These are phyloP conservation scores for Aureobasidium sp. DNA, from an alignment of 2,329 filamentous ascomycete species.

Conservation along the genomic window DNA sequence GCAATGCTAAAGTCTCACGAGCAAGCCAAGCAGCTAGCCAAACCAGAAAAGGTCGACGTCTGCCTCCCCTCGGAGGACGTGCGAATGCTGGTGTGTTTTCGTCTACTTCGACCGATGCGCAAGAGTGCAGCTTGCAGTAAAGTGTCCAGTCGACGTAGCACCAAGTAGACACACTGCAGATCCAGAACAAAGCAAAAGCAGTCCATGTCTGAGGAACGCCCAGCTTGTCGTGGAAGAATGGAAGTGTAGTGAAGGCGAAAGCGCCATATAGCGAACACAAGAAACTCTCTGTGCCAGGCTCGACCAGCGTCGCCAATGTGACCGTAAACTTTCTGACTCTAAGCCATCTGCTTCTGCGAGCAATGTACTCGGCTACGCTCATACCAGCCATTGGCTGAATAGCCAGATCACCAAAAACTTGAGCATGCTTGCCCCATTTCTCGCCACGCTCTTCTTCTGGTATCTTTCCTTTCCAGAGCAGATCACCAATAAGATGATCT, in stretches of 20 bases:
- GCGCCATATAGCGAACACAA: constrained; percentile 75
- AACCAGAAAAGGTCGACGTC: constrained; percentile 52
- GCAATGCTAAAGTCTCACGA: constrained; percentile 72
- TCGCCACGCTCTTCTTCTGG: constrained; percentile 29
- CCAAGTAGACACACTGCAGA: constrained; percentile 61
- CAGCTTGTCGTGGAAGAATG: constrained; percentile 50
- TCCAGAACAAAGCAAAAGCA: constrained; percentile 60
- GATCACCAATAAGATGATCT: constrained; percentile 89
- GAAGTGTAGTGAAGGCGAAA: constrained; percentile 68
- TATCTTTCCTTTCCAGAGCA: constrained; percentile 69
- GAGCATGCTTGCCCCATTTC: constrained; percentile 66
- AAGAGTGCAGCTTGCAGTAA: constrained; percentile 68
- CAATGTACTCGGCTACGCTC: constrained; percentile 68
- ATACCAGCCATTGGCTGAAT: constrained; percentile 85
- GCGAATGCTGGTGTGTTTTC: constrained; percentile 69
- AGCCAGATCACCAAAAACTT: constrained; percentile 78
- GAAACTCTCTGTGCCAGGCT: constrained; percentile 85
- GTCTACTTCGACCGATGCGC: constrained; percentile 62
- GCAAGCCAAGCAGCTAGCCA: constrained; percentile 83
- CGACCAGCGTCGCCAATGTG: constrained; percentile 76
- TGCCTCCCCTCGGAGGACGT: constrained; percentile 39
- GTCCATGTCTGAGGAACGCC: constrained; percentile 59
- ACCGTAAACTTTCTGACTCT: constrained; percentile 94
- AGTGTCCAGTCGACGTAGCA: constrained; percentile 66
- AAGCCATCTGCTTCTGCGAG: constrained; percentile 79